Conservation (phyloP, 177 flowering plant genomes). For the Vitis hybrid region DNA sequence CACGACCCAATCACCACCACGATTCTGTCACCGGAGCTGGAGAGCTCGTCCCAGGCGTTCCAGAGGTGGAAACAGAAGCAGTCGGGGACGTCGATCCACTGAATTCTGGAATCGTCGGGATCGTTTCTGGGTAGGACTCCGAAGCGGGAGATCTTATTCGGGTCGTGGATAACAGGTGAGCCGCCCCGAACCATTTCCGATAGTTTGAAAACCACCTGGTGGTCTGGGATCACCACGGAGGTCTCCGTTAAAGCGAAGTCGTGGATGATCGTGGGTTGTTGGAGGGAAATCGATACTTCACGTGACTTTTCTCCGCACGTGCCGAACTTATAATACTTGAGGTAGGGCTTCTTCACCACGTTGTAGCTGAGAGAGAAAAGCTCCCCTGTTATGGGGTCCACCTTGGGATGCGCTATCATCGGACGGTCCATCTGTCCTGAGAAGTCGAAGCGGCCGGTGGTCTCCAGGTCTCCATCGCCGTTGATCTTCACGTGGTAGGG, state of each 20-base stretch:
- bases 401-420: constrained; percentile 57
- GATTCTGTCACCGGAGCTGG: constrained; percentile 17
- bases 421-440: constrained; percentile 31
- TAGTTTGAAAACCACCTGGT: constrained; percentile 53
- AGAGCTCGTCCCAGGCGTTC: constrained; percentile 52
- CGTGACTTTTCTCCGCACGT: constrained; percentile 30
- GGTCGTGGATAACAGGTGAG: constrained; percentile 46
- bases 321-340: constrained; percentile 43
- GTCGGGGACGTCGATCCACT: constrained; percentile 45
- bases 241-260: constrained; percentile 57
- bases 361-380: constrained; percentile 49
- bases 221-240: constrained; percentile 49
- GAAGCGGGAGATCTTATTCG: constrained; percentile 42
- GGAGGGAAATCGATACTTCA: constrained; percentile 37
- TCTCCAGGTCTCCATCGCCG: constrained; percentile 38
- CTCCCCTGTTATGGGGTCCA: constrained; percentile 52
- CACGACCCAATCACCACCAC: constrained; percentile 42
- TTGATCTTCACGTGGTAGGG: constrained; percentile 47
- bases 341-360: constrained; percentile 42
- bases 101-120: constrained; percentile 24
- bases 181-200: constrained; percentile 53
- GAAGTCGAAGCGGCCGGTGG: constrained; percentile 44
- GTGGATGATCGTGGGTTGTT: constrained; percentile 48
- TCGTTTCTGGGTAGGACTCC: constrained; percentile 36
- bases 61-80: constrained; percentile 56